Evolutionary conservation across 331 rosid species (phyloP), one percentile per base, ranked within the genome.

Genomic region (Prunus yedoensis): DNA sequence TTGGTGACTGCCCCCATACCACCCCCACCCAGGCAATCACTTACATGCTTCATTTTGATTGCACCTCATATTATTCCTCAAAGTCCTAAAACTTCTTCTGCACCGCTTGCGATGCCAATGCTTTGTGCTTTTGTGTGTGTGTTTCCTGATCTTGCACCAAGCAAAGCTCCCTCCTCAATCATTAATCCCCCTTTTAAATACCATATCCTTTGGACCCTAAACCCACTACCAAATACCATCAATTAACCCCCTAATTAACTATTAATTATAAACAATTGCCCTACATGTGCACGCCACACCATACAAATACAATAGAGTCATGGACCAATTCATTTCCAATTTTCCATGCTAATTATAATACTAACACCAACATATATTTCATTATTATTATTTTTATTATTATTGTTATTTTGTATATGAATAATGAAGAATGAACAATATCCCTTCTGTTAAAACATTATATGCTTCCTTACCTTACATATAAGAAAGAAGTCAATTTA

Each of bases 111-210:
- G 47, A 71, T 32, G 68, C 51, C 77, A 54, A 74, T 35, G 73
- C 43, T 6, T 38, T 38, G 11, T 21, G 30, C 62, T 57, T 53
- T 57, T 10, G 62, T 21, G 32, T 30, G 77, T 54, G 71, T 88
- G 96, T 79, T 80, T 87, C 93, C 88, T 80, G 85, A 79, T 88
- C 85, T 77, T 73, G 62, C 81, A 74, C 88, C 87, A 82, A 82
- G n/a, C n/a, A 35, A 49, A 49, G 61, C 61, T 7, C 43, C 9
- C 2, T 38, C 80, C 35, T 85, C 90, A 87, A 89, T 85, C 75
- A 89, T 87, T 79, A 81, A 77, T 28, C 23, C 57, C 45, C 45
- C 58, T 53, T 75, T 80, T 74, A 56, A 83, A 59, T 76, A 78
- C 6, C 67, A 66, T 72, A 78, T 74, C 59, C 27, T 64, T 49